These are phyloP conservation scores for Suillus bovinus DNA, from an alignment of 768 basidiomycete genomes.

Conservation along the genomic window DNA sequence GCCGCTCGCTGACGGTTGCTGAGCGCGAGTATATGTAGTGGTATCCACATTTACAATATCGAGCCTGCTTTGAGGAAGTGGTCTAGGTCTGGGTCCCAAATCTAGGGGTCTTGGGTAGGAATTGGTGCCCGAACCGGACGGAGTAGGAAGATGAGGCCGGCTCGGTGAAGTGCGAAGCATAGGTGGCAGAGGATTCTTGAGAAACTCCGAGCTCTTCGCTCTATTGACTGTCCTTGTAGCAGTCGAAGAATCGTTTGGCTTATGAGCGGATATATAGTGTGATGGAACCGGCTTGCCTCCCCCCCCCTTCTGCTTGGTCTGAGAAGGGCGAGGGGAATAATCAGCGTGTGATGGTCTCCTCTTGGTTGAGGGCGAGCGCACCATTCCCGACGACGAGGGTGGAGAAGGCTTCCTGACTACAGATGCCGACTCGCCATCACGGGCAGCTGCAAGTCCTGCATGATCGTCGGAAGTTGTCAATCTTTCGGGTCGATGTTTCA, in stretches of 20 bases:
- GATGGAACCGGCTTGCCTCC: conserved; percentile 30
- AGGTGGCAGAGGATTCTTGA: conserved; percentile 22
- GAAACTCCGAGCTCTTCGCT: conserved; percentile 30
- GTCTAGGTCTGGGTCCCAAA: conserved; percentile 22
- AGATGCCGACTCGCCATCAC: conserved; percentile 21
- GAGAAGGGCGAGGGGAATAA: conserved; percentile 23
- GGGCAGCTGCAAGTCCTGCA: conserved; percentile 5
- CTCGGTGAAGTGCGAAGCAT: conserved; percentile 32
- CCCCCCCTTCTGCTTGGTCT: conserved; percentile 12
- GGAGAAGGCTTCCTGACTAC: conserved; percentile 15
- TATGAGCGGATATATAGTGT: conserved; percentile 24
- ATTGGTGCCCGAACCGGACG: conserved; percentile 19
- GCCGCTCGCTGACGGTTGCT: conserved; percentile 18
- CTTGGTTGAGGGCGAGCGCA: conserved; percentile 21
- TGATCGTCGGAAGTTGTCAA: conserved; percentile 24
- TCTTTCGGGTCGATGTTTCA: background rate
- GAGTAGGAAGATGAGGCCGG: conserved; percentile 26
- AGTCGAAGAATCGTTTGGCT: conserved; percentile 34
- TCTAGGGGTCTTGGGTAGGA: conserved; percentile 22
- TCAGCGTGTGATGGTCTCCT: conserved; percentile 24
- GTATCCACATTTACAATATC: conserved; percentile 23
- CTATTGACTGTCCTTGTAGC: conserved; percentile 31
- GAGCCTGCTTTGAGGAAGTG: conserved; percentile 26
- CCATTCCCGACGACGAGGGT: conserved; percentile 8
- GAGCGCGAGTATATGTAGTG: conserved; percentile 19